Evolutionary conservation across 495 filamentous ascomycete species (phyloP).

Genomic region (Neurospora pannonica): DNA sequence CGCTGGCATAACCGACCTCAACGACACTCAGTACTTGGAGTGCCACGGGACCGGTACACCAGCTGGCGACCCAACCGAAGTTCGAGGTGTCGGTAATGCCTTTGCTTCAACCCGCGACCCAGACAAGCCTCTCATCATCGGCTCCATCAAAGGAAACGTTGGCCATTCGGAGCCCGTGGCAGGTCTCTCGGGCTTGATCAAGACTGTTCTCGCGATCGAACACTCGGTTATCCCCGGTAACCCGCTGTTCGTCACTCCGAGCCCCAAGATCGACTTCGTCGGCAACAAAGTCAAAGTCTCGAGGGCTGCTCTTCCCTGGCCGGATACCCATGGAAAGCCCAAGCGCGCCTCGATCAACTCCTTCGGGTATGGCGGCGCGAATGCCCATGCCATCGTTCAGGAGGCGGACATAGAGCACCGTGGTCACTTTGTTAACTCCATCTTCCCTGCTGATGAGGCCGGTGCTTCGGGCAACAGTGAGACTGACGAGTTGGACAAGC

Average conservation of each 20-base stretch:
- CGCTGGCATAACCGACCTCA: slow-evolving; percentile 8
- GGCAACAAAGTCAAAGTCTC: background rate
- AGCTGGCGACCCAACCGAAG: slow-evolving; percentile 40
- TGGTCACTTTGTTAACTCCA: background rate
- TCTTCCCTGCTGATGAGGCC: background rate
- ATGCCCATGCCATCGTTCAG: slow-evolving; percentile 45
- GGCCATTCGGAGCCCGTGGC: slow-evolving; percentile 31
- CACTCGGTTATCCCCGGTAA: slow-evolving; percentile 25
- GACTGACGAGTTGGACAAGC: background rate
- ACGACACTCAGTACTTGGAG: slow-evolving; percentile 36
- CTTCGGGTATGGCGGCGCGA: slow-evolving; percentile 47
- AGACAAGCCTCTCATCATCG: slow-evolving; percentile 17
- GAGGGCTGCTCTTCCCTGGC: slow-evolving; percentile 1
- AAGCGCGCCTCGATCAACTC: slow-evolving; percentile 40
- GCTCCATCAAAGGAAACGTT: slow-evolving; percentile 37
- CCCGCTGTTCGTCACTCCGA: slow-evolving; percentile 27
- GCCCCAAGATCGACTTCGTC: slow-evolving; percentile 26
- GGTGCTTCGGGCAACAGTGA: background rate
- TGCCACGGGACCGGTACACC: slow-evolving; percentile 40
- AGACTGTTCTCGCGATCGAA: slow-evolving; percentile 26
- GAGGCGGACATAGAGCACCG: background rate
- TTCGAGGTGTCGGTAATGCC: slow-evolving; percentile 14
- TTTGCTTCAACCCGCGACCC: slow-evolving; percentile 1
- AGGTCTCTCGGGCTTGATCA: slow-evolving; percentile 32
- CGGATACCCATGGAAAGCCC: background rate